A percentile compares a stretch with the other conserved stretches of the same genome.
Evolutionary conservation across 768 basidiomycete genomes (phyloP).

Genomic region (Bullera alba): DNA sequence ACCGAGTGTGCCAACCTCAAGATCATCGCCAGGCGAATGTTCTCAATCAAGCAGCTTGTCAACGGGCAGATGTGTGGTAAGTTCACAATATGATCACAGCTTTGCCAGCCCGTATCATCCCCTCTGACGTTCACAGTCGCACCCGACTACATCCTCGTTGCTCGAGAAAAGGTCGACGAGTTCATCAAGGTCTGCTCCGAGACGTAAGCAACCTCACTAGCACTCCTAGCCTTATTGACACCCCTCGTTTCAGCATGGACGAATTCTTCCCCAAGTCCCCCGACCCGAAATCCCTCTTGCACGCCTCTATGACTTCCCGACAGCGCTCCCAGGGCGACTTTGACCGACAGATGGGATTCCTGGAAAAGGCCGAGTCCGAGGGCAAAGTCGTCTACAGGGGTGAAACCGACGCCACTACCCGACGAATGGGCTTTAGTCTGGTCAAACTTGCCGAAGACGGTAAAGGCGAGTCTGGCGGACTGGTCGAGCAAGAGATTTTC

Average conservation of each 20-base stretch:
- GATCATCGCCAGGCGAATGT: slow-evolving; percentile 35
- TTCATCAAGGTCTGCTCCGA: slow-evolving; percentile 25
- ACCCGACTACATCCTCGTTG: slow-evolving; percentile 42
- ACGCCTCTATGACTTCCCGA: slow-evolving; percentile 7
- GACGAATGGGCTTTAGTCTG: slow-evolving; percentile 40
- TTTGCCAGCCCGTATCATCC: background rate
- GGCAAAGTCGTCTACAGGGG: slow-evolving; percentile 39
- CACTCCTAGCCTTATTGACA: background rate
- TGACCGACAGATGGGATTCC: slow-evolving; percentile 23
- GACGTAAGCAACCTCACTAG: slow-evolving; percentile 29
- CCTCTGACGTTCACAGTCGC: slow-evolving; percentile 15
- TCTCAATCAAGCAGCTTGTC: slow-evolving; percentile 37
- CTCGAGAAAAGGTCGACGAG: slow-evolving; percentile 25
- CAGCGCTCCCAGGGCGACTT: slow-evolving; percentile 15
- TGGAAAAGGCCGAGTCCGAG: slow-evolving; percentile 32
- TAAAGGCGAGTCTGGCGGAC: slow-evolving; percentile 15
- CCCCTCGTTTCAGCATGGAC: slow-evolving; percentile 9
- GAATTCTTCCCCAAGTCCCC: slow-evolving; percentile 30
- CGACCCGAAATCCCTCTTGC: slow-evolving; percentile 21
- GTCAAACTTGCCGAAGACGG: slow-evolving; percentile 25
- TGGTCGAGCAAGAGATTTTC: slow-evolving; percentile 45
- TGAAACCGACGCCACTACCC: slow-evolving; percentile 21
- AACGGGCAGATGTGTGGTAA: slow-evolving; percentile 29
- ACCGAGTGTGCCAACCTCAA: slow-evolving; percentile 33
- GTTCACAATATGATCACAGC: slow-evolving; percentile 7